Evolutionary conservation across 2,329 filamentous ascomycete species (phyloP).

Genomic region (Fusarium keratoplasticum): DNA sequence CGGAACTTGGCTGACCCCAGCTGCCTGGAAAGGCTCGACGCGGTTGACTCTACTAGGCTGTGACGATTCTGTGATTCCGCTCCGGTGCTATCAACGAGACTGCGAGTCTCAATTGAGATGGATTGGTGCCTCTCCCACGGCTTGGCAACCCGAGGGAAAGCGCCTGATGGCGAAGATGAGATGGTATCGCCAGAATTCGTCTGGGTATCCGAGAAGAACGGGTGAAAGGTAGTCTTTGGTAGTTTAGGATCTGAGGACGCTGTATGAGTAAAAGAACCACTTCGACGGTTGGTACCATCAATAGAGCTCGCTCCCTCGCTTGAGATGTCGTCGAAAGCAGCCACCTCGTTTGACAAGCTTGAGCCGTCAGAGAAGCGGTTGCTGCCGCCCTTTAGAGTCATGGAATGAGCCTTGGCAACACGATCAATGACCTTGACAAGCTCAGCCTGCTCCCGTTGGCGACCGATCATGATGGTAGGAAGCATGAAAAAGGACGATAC

Average conservation of each 20-base stretch:
- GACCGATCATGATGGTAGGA: constrained; percentile 83
- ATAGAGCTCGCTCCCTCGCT: constrained; percentile 71
- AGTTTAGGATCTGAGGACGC: constrained; percentile 55
- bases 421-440: constrained; percentile 82
- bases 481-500: constrained; percentile 93
- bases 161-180: constrained; percentile 58
- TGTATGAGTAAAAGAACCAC: constrained; percentile 62
- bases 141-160: constrained; percentile 53
- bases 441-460: constrained; percentile 76
- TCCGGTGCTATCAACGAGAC: constrained; percentile 57
- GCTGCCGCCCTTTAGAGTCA: constrained; percentile 55
- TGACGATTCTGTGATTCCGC: constrained; percentile 56
- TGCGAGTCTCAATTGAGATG: constrained; percentile 61
- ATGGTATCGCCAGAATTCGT: constrained; percentile 59
- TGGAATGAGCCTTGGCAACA: constrained; percentile 73
- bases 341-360: constrained; percentile 62
- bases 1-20: constrained; percentile 69
- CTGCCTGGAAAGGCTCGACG: constrained; percentile 64
- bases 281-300: constrained; percentile 62
- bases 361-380: constrained; percentile 66
- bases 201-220: constrained; percentile 56
- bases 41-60: constrained; percentile 58
- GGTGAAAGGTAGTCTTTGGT: constrained; percentile 54
- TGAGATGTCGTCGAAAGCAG: constrained; percentile 64
- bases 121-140: constrained; percentile 66